A percentile compares a stretch with the other conserved stretches of the same genome.
Conservation (phyloP, 1,284 basidiomycete genomes). For the Austroboletus niveus region DNA sequence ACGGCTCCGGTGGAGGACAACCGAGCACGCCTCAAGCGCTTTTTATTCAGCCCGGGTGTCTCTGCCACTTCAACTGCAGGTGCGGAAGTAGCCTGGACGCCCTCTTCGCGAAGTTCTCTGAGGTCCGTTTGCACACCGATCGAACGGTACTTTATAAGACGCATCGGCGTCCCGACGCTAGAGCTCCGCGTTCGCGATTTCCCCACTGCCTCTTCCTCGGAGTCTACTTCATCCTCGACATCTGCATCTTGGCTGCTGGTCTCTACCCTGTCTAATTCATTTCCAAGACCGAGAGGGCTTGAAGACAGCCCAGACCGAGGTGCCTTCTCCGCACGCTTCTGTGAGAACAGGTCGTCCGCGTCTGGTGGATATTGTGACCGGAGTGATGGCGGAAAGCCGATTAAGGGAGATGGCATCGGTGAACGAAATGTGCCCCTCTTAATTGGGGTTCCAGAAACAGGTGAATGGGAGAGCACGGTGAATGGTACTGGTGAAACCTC, state of each 20-base stretch:
- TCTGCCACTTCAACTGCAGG: conserved; percentile 15
- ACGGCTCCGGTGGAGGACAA: conserved; percentile 28
- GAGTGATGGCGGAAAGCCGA: conserved; percentile 53
- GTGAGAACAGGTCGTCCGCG: conserved; percentile 78
- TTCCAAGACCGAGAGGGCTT: conserved; percentile 45
- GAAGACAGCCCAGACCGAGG: conserved; percentile 48
- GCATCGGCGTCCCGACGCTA: conserved; percentile 8
- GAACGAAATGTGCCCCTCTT: conserved; percentile 18
- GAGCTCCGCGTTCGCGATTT: conserved; percentile 23
- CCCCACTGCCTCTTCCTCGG: conserved; percentile 37
- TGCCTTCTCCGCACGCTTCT: conserved; percentile 68
- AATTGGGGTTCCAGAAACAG: conserved; percentile 33
- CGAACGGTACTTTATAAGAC: conserved; percentile 23
- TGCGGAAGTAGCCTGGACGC: conserved; percentile 22
- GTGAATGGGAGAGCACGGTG: conserved; percentile 26
- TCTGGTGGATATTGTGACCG: conserved; percentile 84
- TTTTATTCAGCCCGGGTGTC: conserved; percentile 18
- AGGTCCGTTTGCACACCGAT: conserved; percentile 32
- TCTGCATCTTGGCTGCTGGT: conserved; percentile 77
- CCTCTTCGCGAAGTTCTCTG: conserved; percentile 21
- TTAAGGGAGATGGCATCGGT: conserved; percentile 34
- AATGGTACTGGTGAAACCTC: conserved; percentile 52
- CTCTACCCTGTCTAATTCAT: conserved; percentile 54
- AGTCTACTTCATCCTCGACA: conserved; percentile 78
- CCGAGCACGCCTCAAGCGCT: conserved; percentile 36